Evolutionary conservation across 2,329 filamentous ascomycete species (phyloP).

Genomic region (Hawksworthiomyces lignivorus): DNA sequence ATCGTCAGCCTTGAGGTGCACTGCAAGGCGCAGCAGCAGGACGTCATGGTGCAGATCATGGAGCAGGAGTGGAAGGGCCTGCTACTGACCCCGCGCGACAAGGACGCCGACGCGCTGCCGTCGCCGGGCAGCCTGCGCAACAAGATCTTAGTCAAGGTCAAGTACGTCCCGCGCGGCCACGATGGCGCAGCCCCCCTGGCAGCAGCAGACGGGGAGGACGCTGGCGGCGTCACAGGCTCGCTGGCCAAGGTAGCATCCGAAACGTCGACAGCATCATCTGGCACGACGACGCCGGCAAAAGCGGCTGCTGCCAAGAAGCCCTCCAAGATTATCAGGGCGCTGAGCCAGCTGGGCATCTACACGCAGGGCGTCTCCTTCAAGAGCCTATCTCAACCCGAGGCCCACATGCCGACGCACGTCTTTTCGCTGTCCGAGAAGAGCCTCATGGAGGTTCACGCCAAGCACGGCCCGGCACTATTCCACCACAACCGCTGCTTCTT

Average conservation of each 20-base stretch:
- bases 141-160: conserved; percentile 82
- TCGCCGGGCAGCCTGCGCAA: conserved; percentile 60
- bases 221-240: not conserved
- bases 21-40: conserved; percentile 70
- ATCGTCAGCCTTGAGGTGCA: conserved; percentile 94
- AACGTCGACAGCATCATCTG: conserved; percentile 2
- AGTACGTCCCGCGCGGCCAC: conserved; percentile 45
- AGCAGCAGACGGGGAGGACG: conserved; percentile 2
- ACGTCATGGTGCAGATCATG: conserved; percentile 90
- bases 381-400: conserved; percentile 64
- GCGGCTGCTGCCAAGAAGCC: conserved; percentile 34
- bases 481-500: conserved; percentile 73
- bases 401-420: conserved; percentile 57
- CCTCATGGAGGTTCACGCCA: conserved; percentile 54
- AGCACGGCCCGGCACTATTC: conserved; percentile 51
- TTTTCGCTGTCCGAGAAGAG: conserved; percentile 59
- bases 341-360: conserved; percentile 74
- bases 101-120: conserved; percentile 47
- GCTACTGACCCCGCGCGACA: conserved; percentile 51
- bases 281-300: conserved; percentile 18
- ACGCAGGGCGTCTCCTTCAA: conserved; percentile 78
- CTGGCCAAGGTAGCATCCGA: conserved; percentile 7
- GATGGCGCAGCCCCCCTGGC: conserved; percentile 10
- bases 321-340: conserved; percentile 60
- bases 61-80: conserved; percentile 69